Conservation (phyloP, 1,139 yeast species). For the Blastobotrys buckinghamii region DNA sequence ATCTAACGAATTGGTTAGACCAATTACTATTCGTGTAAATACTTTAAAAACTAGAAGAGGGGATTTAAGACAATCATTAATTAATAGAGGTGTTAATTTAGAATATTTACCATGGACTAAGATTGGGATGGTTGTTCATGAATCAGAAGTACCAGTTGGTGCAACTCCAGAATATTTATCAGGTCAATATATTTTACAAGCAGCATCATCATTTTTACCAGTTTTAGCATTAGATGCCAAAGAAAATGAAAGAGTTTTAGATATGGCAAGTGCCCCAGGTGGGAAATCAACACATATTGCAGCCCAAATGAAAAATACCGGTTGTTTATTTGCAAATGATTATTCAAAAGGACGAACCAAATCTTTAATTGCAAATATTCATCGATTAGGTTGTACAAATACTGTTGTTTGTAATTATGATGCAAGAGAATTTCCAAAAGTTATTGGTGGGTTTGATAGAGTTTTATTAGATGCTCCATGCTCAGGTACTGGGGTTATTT, state of each 20-base stretch:
- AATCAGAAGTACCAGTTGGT: slow-evolving; percentile 97
- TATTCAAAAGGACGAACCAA: slow-evolving; percentile 94
- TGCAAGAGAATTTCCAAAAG: slow-evolving; percentile 97
- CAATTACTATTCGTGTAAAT: slow-evolving; percentile 93
- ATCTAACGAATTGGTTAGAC: slow-evolving; percentile 96
- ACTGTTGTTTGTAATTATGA: slow-evolving; percentile 96
- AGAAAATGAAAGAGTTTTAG: slow-evolving; percentile 89
- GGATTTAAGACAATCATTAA: slow-evolving; percentile 90
- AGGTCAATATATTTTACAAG: slow-evolving; percentile 96
- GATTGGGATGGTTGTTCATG: slow-evolving; percentile 94
- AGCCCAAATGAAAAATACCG: slow-evolving; percentile 97
- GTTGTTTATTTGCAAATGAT: slow-evolving; percentile 96
- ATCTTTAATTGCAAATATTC: slow-evolving; percentile 94
- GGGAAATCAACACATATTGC: slow-evolving; percentile 97
- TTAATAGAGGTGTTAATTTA: slow-evolving; percentile 92
- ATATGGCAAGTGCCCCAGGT: slow-evolving; percentile 99
- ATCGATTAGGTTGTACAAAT: slow-evolving; percentile 93
- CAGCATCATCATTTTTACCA: slow-evolving; percentile 96
- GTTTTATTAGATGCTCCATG: slow-evolving; percentile 97
- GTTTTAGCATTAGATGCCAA: slow-evolving; percentile 97
- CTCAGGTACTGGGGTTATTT: slow-evolving; percentile 99
- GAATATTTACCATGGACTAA: slow-evolving; percentile 98
- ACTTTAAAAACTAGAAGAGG: slow-evolving; percentile 92
- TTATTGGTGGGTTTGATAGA: slow-evolving; percentile 96
- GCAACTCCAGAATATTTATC: slow-evolving; percentile 99